These are phyloP conservation scores for Salix purpurea DNA, from an alignment of 345 rosid genomes.

Conservation along the genomic window DNA sequence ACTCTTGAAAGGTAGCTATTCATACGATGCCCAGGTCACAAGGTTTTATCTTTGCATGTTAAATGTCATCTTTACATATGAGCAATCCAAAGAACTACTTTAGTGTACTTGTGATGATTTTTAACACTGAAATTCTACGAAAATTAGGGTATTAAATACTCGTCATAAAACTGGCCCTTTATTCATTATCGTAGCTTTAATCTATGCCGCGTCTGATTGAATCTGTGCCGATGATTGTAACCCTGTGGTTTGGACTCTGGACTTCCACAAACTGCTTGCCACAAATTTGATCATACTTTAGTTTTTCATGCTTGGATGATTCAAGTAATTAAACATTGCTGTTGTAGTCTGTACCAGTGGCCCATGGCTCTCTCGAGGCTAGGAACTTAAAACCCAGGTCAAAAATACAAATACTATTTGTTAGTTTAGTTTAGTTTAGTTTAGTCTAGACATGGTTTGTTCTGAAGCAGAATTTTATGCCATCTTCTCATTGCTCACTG, in stretches of 20 bases:
- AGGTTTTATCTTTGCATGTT: neutral
- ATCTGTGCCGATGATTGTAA: neutral
- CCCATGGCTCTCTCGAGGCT: too few species aligned
- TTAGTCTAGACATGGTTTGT: too few species aligned
- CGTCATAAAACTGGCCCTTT: neutral
- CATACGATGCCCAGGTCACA: neutral
- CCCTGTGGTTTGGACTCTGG: neutral
- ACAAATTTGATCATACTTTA: neutral
- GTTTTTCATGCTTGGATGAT: neutral
- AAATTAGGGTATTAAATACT: neutral
- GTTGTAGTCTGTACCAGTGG: neutral
- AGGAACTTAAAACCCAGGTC: too few species aligned
- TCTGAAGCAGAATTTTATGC: too few species aligned
- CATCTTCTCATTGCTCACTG: neutral
- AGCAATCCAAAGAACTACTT: too few species aligned
- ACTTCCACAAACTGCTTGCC: neutral
- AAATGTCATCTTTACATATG: neutral
- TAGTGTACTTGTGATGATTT: neutral
- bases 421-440: too few species aligned
- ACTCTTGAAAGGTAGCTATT: slow-evolving; percentile 54
- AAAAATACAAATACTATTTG: too few species aligned
- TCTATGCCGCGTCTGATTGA: neutral
- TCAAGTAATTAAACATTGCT: neutral
- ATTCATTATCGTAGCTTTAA: neutral
- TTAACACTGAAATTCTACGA: neutral